phyloP scores from a whole-genome alignment of 805 yeast species.

The Yamadazyma philogaea region DNA sequence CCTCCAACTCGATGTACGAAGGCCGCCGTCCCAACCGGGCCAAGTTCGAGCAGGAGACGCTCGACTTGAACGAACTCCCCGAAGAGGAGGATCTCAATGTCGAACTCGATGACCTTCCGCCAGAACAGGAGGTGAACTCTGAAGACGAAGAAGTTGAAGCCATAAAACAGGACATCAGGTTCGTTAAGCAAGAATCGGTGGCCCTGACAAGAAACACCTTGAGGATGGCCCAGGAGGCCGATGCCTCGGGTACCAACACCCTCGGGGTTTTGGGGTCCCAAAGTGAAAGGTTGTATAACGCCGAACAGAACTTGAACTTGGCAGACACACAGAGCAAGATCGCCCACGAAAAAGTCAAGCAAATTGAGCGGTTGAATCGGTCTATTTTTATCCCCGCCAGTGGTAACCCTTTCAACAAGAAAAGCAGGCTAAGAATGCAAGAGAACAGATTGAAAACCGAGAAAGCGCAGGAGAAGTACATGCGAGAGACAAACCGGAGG shows the following conservation, averaged over 20 bases:
- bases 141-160: slow-evolving; percentile 90
- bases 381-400: slow-evolving; percentile 74
- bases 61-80: slow-evolving; percentile 33
- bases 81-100: slow-evolving; percentile 40
- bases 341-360: slow-evolving; percentile 79
- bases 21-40: slow-evolving; percentile 12
- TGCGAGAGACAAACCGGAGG: slow-evolving; percentile 58
- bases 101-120: slow-evolving; percentile 35
- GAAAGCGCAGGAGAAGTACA: slow-evolving; percentile 57
- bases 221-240: slow-evolving; percentile 47
- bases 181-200: slow-evolving; percentile 82
- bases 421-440: slow-evolving; percentile 66
- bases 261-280: slow-evolving; percentile 93
- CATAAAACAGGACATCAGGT: slow-evolving; percentile 76
- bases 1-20: slow-evolving; percentile 25
- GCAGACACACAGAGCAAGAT: slow-evolving; percentile 79
- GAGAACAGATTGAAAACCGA: slow-evolving; percentile 67
- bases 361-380: slow-evolving; percentile 75
- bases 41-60: slow-evolving; percentile 20
- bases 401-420: slow-evolving; percentile 83
- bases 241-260: slow-evolving; percentile 57
- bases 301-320: slow-evolving; percentile 72
- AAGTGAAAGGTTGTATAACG: slow-evolving; percentile 75
- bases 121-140: slow-evolving; percentile 41
- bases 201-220: slow-evolving; percentile 83